A percentile compares a stretch with the other conserved stretches of the same genome.
These are phyloP conservation scores for Arabidopsis thaliana DNA, from an alignment of 345 rosid species.

Conservation along the genomic window DNA sequence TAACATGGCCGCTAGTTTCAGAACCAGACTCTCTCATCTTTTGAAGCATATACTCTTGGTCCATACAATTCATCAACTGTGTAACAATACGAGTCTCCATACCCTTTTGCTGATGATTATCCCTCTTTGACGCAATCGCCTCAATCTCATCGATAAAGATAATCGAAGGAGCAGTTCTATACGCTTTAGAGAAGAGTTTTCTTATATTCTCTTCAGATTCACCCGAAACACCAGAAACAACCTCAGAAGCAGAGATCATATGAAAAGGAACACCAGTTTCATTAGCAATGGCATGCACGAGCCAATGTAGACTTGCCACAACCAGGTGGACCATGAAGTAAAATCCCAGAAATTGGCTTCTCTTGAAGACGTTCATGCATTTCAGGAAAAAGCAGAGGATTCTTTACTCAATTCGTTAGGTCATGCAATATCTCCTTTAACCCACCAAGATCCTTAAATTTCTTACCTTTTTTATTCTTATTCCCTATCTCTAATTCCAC, in stretches of 20 bases:
- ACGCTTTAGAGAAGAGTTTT: constrained; percentile 63
- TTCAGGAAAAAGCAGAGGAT: constrained; percentile 63
- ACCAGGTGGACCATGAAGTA: constrained; percentile 68
- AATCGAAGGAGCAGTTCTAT: constrained; percentile 66
- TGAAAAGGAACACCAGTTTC: constrained; percentile 61
- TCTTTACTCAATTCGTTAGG: constrained; percentile 54
- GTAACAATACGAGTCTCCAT: constrained; percentile 71
- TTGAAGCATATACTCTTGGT: constrained; percentile 46
- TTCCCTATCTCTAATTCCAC: neutral
- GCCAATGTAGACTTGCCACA: constrained; percentile 64
- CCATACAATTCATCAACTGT: constrained; percentile 76
- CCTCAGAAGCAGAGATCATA: constrained; percentile 63
- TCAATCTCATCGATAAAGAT: constrained; percentile 77
- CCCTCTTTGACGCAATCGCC: constrained; percentile 71
- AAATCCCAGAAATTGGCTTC: constrained; percentile 60
- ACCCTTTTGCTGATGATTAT: constrained; percentile 60
- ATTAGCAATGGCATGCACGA: constrained; percentile 64
- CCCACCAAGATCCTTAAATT: constrained; percentile 28
- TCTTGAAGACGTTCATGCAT: constrained; percentile 31
- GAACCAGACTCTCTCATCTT: constrained; percentile 23
- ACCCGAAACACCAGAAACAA: constrained; percentile 68
- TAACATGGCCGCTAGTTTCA: constrained; percentile 50
- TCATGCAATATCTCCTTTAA: constrained; percentile 39
- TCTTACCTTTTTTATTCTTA: neutral
- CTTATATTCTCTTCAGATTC: constrained; percentile 72